Conservation (phyloP, 1,139 yeast genomes). For the Fermentozyma sake region DNA sequence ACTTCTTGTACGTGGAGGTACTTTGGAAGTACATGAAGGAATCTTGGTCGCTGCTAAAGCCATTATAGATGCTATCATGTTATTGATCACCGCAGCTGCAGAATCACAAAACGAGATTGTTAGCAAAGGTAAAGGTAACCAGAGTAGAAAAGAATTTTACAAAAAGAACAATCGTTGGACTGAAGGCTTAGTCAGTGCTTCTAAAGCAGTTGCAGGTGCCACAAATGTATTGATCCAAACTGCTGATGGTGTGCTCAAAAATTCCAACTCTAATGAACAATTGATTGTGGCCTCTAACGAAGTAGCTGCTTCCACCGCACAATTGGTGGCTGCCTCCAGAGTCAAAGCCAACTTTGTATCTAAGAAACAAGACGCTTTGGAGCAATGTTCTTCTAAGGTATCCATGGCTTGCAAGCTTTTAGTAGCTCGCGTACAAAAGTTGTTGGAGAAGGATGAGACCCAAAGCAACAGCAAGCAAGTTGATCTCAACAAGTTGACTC, state of each 20-base stretch:
- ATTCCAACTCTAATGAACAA: constrained; percentile 69
- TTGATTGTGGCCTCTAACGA: constrained; percentile 88
- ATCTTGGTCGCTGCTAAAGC: constrained; percentile 77
- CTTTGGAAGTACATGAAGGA: constrained; percentile 72
- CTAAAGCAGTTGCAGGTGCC: constrained; percentile 82
- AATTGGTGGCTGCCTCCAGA: constrained; percentile 86
- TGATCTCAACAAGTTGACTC: constrained; percentile 66
- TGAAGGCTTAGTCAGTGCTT: constrained; percentile 88
- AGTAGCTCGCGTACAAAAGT: constrained; percentile 65
- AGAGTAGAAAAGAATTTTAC: constrained; percentile 71
- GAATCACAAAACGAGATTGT: constrained; percentile 84
- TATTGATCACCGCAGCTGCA: constrained; percentile 70
- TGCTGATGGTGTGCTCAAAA: constrained; percentile 78
- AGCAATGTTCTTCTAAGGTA: constrained; percentile 64
- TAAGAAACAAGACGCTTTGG: constrained; percentile 71
- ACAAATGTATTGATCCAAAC: constrained; percentile 76
- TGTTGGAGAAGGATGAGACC: constrained; percentile 39
- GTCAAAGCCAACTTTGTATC: constrained; percentile 80
- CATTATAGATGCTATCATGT: constrained; percentile 73
- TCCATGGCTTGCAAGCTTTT: constrained; percentile 70
- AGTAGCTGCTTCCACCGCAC: constrained; percentile 92
- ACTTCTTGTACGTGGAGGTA: constrained; percentile 55
- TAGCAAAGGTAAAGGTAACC: constrained; percentile 61
- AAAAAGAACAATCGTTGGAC: constrained; percentile 92
- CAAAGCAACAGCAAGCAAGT: constrained; percentile 42